Evolutionary conservation across 257 asterid species (phyloP).

Genomic region (Rhazya stricta): DNA sequence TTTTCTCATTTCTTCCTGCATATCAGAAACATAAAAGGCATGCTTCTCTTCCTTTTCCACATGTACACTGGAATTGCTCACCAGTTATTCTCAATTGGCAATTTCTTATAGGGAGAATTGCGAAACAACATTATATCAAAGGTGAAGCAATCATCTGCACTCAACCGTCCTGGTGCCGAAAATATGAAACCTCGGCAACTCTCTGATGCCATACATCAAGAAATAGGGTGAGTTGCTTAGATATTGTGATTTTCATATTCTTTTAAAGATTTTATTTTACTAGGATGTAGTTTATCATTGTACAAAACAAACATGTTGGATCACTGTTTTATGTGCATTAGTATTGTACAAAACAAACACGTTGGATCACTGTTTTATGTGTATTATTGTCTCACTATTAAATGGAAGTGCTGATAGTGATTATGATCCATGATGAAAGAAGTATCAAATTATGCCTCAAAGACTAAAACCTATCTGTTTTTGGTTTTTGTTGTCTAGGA

Average conservation of each 20-base stretch:
- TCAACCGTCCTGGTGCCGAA: constrained; percentile 71
- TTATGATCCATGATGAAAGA: not conserved
- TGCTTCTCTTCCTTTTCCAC: not conserved
- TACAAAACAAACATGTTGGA: not conserved
- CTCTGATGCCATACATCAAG: constrained; percentile 88
- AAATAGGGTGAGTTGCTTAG: constrained; percentile 62
- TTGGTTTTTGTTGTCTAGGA: constrained; percentile 41
- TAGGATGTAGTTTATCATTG: not conserved
- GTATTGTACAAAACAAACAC: not conserved
- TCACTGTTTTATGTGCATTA: too few relatives aligned
- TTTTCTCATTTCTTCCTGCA: not conserved
- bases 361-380: not conserved
- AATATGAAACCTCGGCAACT: constrained; percentile 91
- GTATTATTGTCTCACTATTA: not conserved
- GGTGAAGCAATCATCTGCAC: constrained; percentile 70
- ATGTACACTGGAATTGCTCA: not conserved
- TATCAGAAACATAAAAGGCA: not conserved
- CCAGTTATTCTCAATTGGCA: constrained; percentile 3
- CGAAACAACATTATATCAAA: constrained; percentile 52
- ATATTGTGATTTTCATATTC: not conserved
- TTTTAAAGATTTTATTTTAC: not conserved
- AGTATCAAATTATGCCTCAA: not conserved
- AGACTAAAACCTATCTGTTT: constrained; percentile 1
- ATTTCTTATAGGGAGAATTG: constrained; percentile 53
- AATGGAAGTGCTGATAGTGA: not conserved